phyloP scores from a whole-genome alignment of 306 rosid species.

The Cucumis cinereus region DNA sequence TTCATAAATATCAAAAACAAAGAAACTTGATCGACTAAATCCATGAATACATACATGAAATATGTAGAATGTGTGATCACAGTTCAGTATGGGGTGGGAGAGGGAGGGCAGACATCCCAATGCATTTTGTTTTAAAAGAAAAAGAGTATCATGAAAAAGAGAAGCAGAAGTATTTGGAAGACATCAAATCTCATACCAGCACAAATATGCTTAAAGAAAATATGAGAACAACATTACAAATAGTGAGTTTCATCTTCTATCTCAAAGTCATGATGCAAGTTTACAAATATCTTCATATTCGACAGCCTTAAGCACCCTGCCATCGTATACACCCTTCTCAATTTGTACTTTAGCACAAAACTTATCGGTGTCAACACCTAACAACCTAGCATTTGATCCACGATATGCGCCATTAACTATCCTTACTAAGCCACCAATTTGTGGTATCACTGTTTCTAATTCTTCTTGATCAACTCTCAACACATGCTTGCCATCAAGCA shows the following conservation, averaged over 20 bases:
- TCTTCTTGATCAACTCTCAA: conserved; percentile 80
- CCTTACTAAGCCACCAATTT: conserved; percentile 73
- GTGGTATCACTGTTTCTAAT: conserved; percentile 88
- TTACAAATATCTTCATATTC: conserved; percentile 81
- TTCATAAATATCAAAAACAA: neutral
- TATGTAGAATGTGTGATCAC: neutral
- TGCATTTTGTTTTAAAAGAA: neutral
- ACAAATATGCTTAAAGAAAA: neutral
- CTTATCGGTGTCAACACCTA: conserved; percentile 52
- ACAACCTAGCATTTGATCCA: conserved; percentile 51
- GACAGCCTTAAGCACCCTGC: conserved; percentile 69
- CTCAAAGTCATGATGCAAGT: conserved; percentile 20
- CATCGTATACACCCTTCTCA: conserved; percentile 83
- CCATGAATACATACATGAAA: neutral
- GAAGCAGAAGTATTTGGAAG: neutral
- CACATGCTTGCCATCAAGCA: conserved; percentile 71
- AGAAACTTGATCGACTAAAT: neutral
- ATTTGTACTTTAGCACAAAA: conserved; percentile 83
- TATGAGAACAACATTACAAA: neutral
- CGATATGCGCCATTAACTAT: conserved; percentile 86
- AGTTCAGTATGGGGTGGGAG: neutral
- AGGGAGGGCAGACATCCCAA: neutral
- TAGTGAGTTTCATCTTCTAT: neutral
- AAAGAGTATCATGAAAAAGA: neutral
- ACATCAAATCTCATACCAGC: neutral